Conservation (phyloP, 1,284 basidiomycete genomes). For the Clitocybe nebularis region DNA sequence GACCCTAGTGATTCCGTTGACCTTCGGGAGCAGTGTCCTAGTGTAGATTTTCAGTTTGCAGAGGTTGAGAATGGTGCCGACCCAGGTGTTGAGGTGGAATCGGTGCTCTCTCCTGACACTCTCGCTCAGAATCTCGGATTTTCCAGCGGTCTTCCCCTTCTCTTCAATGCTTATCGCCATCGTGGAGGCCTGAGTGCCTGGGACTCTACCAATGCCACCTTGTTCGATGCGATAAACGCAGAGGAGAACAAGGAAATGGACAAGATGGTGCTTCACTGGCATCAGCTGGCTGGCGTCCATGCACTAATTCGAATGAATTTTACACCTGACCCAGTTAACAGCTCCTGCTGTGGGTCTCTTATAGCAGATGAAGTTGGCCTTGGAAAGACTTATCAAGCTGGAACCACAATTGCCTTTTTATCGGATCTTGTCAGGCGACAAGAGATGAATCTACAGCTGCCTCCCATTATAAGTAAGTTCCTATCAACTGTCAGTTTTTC, state of each 20-base stretch:
- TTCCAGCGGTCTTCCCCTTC: slow-evolving; percentile 13
- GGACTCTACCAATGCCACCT: slow-evolving; percentile 5
- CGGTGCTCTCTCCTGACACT: slow-evolving; percentile 1
- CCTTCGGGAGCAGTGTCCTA: neutral
- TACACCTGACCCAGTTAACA: neutral
- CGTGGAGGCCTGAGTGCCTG: slow-evolving; percentile 17
- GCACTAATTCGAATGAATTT: slow-evolving; percentile 22
- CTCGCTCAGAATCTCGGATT: slow-evolving; percentile 19
- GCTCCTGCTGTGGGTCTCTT: slow-evolving; percentile 16
- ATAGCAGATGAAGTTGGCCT: slow-evolving; percentile 29
- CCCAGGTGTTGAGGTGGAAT: slow-evolving; percentile 23
- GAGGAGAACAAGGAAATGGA: neutral
- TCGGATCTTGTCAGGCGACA: neutral
- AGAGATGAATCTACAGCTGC: neutral
- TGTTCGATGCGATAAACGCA: slow-evolving; percentile 6
- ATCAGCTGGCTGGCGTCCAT: slow-evolving; percentile 27
- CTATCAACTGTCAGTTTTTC: neutral
- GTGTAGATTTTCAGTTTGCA: neutral
- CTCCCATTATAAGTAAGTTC: neutral
- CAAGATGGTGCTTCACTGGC: slow-evolving; percentile 22
- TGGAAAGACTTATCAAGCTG: slow-evolving; percentile 24
- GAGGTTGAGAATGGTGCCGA: slow-evolving; percentile 2
- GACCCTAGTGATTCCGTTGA: neutral
- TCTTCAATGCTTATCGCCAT: slow-evolving; percentile 20
- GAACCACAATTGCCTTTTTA: slow-evolving; percentile 1